Percentiles rank a stretch among this genome's conserved stretches.
Conservation (phyloP, 2,329 filamentous ascomycete genomes). For the Cytospora piceae region DNA sequence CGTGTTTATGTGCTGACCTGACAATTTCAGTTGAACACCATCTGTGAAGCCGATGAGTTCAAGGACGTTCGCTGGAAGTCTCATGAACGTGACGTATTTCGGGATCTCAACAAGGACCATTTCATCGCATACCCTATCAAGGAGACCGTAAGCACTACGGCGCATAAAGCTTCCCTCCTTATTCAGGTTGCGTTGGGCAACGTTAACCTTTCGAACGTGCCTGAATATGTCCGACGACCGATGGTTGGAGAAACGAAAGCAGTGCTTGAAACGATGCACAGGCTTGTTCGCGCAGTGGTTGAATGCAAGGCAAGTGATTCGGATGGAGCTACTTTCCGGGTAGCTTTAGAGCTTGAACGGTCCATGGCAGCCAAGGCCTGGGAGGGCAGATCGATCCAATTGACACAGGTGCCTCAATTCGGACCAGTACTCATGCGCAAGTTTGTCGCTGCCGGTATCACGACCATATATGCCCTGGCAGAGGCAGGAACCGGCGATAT, state of each 20-base stretch:
- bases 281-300: slow-evolving; percentile 74
- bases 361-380: slow-evolving; percentile 75
- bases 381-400: slow-evolving; percentile 80
- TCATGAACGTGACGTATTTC: slow-evolving; percentile 70
- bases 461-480: slow-evolving; percentile 71
- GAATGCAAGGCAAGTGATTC: slow-evolving; percentile 65
- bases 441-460: slow-evolving; percentile 71
- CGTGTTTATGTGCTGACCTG: neutral
- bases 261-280: slow-evolving; percentile 70
- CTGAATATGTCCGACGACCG: slow-evolving; percentile 40
- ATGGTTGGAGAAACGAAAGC: slow-evolving; percentile 63
- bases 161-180: slow-evolving; percentile 77
- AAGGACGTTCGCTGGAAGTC: slow-evolving; percentile 71
- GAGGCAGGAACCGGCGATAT: slow-evolving; percentile 70
- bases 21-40: slow-evolving; percentile 60
- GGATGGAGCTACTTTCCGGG: slow-evolving; percentile 69
- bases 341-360: slow-evolving; percentile 76
- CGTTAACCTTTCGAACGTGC: slow-evolving; percentile 53
- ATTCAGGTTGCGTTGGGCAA: slow-evolving; percentile 74
- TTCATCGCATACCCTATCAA: slow-evolving; percentile 74
- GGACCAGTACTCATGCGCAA: slow-evolving; percentile 77
- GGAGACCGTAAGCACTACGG: slow-evolving; percentile 64
- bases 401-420: slow-evolving; percentile 81
- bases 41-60: slow-evolving; percentile 74
- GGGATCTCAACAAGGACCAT: slow-evolving; percentile 70